Conservation (phyloP, 768 basidiomycete genomes). For the Leccinum broughii region DNA sequence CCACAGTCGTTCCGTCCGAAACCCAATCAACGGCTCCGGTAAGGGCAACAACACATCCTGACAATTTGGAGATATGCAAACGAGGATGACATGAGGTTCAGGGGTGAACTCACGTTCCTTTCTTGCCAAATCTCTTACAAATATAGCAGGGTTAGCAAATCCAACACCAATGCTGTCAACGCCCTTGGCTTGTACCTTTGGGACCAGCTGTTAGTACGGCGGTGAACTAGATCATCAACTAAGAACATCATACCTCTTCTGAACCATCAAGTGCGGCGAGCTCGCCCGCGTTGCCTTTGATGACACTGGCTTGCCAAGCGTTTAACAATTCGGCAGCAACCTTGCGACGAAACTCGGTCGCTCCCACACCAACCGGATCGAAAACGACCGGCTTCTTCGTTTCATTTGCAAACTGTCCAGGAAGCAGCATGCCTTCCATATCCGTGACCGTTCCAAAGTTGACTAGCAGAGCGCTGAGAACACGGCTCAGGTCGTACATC, state of each 20-base stretch:
- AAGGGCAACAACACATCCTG: constrained; percentile 79
- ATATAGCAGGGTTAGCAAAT: constrained; percentile 70
- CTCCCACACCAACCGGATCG: constrained; percentile 92
- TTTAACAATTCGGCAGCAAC: constrained; percentile 62
- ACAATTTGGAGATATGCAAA: background rate
- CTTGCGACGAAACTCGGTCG: constrained; percentile 55
- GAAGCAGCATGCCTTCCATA: constrained; percentile 72
- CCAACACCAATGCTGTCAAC: constrained; percentile 83
- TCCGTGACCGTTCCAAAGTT: constrained; percentile 85
- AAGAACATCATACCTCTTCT: constrained; percentile 52
- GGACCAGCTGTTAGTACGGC: background rate
- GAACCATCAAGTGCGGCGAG: constrained; percentile 79
- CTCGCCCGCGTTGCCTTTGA: constrained; percentile 94
- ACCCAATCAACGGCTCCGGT: constrained; percentile 83
- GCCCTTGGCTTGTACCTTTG: constrained; percentile 70
- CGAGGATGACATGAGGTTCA: background rate
- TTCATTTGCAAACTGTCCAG: constrained; percentile 69
- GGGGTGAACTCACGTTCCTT: constrained; percentile 62
- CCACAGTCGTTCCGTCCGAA: constrained; percentile 72
- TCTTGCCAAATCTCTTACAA: constrained; percentile 69
- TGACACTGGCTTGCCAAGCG: constrained; percentile 82
- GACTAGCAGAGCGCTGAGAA: constrained; percentile 70
- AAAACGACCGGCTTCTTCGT: constrained; percentile 78
- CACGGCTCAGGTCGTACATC: constrained; percentile 72
- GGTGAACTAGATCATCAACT: background rate